Evolutionary conservation across 306 rosid species (phyloP), one percentile per base, ranked within the genome.

Genomic region (Dalbergia oliveri): DNA sequence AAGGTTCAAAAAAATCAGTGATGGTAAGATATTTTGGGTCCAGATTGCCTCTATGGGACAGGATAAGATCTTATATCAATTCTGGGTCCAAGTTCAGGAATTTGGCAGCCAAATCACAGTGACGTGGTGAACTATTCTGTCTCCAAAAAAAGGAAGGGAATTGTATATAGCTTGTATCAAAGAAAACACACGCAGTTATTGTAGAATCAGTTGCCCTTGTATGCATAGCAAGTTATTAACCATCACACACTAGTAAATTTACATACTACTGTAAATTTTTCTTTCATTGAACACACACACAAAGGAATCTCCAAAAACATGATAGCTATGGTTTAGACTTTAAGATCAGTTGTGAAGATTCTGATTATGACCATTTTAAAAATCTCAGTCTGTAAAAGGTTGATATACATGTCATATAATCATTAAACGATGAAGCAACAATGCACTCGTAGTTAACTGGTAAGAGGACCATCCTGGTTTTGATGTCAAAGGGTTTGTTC

Each of bases 1-100:
- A 84, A 47, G 95, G 93, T 57, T 88, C 90, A 11, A 87, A 72
- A 77, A 94, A 88, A 73, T 88, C 90, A 15, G 97, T 91, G 58
- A 84, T 65, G 31, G 90, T 94, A 3, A 91, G 60, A 33, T 85
- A 72, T 83, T 86, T 88, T 3, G 95, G 88, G 47, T 83, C 92
- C 19, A 76, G 43, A 26, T 18, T 89, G 68, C 84, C 95, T 47
- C 66, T 90, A 16, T 86, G 92, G 93, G 87, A 91, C 61, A 85
- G 45, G 83, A 79, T 94, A 16, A 78, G 69, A 44, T 91, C 93
- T 73, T 86, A 51, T 45, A 49, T 91, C 79, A 90, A 68, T 70
- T 84, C 87, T 54, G 72, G 35, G 10, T 19, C 84, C 23, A 86
- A 67, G 45, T 59, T 69, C 4, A 76, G 66, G 34, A 80, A 86